Evolutionary conservation across 1,284 basidiomycete species (phyloP), one percentile per base, ranked within the genome.

Genomic region (Ceratobasidium sp.): DNA sequence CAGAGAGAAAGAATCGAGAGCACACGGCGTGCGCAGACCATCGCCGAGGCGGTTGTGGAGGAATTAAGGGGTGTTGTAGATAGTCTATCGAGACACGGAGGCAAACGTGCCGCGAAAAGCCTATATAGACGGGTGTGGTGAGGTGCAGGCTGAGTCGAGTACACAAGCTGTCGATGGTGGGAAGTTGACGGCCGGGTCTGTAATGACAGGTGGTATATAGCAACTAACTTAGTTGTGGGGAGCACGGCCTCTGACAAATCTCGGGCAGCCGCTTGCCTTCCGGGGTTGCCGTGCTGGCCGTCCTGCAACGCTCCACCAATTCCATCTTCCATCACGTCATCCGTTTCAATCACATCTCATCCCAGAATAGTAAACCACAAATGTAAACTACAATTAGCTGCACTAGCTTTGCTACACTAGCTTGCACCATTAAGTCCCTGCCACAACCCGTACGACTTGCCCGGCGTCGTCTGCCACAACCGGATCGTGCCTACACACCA

Each of bases 391-490:
- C 24, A 41, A 50, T 33, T 47, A 60, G n/a, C n/a, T n/a, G n/a
- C n/a, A 22, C 24, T 19, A 33, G 45, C 59, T 33, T 22, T 2
- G 36, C 36, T 41, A 41, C 36, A 14, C 27, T 44, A 69, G 47
- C 72, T 56, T 50, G 73, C 64, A 82, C 87, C 88, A 79, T 88
- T 89, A 48, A 85, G 80, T 78, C 91, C 91, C 83, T 96, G 92
- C 96, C 96, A 98, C 76, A 98, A 85, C 60, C 97, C 96, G 80
- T 98, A 99, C 45, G 89, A 89, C 84, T 95, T 97, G 33, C 95
- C 95, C 0, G 97, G 96, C 44, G 90, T 93, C 19, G 95, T 97
- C 84, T 98, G 97, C 97, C 97, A 99, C 65, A 99, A 85, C 67
- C 97, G 90, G 80, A 99, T 98, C 1, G 97, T 98, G 60, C 91